Percentiles rank a stretch among this genome's conserved stretches.
Conservation (phyloP, 2,329 filamentous ascomycete species). For the Pseudocercospora cruenta region DNA sequence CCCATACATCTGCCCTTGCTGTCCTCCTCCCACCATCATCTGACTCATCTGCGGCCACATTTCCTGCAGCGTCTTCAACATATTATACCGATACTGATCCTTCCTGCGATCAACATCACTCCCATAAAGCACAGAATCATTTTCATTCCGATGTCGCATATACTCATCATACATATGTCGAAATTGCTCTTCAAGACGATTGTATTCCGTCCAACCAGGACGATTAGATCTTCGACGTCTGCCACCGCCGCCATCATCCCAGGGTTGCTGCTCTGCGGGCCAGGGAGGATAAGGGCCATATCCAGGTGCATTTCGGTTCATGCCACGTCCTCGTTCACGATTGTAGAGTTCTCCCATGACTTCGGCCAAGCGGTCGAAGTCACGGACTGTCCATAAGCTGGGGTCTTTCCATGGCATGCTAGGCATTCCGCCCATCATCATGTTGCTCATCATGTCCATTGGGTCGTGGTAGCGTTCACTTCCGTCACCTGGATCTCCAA, state of each 20-base stretch:
- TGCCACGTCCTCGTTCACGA: constrained; percentile 6
- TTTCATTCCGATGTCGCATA: constrained; percentile 22
- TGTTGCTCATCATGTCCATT: constrained; percentile 28
- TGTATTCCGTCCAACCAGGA: constrained; percentile 19
- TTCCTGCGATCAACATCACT: constrained; percentile 30
- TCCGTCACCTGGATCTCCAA: constrained; percentile 18
- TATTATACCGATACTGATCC: constrained; percentile 30
- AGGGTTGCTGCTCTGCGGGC: not conserved
- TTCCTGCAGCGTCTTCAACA: constrained; percentile 33
- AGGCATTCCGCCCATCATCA: constrained; percentile 19
- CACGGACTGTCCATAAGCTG: constrained; percentile 30
- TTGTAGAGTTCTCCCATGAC: constrained; percentile 29
- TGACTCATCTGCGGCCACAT: constrained; percentile 31
- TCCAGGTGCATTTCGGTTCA: not conserved
- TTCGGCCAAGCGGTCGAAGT: constrained; percentile 33
- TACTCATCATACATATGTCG: constrained; percentile 28
- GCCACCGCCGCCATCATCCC: not conserved
- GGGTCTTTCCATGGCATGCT: constrained; percentile 25
- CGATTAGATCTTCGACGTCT: constrained; percentile 11
- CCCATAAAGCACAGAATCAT: constrained; percentile 32
- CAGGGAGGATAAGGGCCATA: constrained; percentile 1
- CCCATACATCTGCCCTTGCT: not conserved
- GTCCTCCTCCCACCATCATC: constrained; percentile 18
- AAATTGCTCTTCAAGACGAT: constrained; percentile 26
- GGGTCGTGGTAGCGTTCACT: constrained; percentile 32